Evolutionary conservation across 805 yeast genomes (phyloP), one percentile per base, ranked within the genome.

Genomic region (Kodamaea kakaduensis): DNA sequence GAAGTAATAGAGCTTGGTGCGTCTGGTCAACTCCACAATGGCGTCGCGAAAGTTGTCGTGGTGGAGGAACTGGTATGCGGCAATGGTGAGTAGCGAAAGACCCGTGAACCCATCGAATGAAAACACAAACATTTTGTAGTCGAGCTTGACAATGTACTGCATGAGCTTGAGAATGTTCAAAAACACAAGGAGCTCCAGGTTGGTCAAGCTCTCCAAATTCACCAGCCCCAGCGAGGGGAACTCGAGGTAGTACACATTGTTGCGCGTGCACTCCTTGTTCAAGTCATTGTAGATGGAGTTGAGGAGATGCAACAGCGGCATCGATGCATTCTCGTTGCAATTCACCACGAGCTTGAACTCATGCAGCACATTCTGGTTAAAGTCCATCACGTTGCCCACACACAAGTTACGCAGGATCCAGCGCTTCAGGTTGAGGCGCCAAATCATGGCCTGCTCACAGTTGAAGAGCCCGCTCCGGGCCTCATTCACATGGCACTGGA

Each of bases 71-170:
- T 48, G 44, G n/a, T 45, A 47, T 20, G 38, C 13, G 12, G 41
- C 42, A 22, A 43, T 25, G 35, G 48, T 17, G 10, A 35, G 26
- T n/a, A 35, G 17, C 8, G 63, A 50, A 13, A 58, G 45, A 3
- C 66, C 67, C 6, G 69, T 61, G 38, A 59, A 63, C 1, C 70
- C 69, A 43, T 64, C 70, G 40, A 52, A 56, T 3, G 58, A 59
- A 37, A 55, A 61, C 4, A 61, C 42, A 27, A 61, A 58, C 4
- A 59, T 50, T 28, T 56, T 49, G 27, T 46, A 33, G 31, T 49
- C 48, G 32, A 28, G 29, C 19, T 44, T 43, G 23, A 49, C 44
- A 16, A 49, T 40, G 6, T 40, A 26, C 30, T 59, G 43, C 29
- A 64, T 46, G 31, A 58, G 42, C 34, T 56, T 59, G 27, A 62